Evolutionary conservation across 2,329 filamentous ascomycete species (phyloP).

Genomic region (Colletotrichum australisinense): DNA sequence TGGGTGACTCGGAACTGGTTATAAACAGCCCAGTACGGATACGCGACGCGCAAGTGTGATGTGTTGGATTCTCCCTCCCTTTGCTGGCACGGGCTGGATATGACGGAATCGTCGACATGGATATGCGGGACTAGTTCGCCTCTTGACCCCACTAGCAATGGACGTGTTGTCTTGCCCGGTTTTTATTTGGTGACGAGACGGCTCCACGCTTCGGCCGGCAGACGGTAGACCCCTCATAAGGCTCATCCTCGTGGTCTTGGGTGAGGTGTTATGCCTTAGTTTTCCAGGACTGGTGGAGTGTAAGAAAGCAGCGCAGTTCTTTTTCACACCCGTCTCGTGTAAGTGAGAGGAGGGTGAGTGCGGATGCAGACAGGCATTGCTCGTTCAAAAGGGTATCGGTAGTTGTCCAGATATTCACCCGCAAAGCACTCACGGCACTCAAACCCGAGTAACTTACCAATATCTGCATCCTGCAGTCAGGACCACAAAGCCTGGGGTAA

Average conservation of each 20-base stretch:
- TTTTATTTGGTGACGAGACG: not conserved
- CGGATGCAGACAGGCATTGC: not conserved
- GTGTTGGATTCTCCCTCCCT: conserved; percentile 3
- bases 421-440: not conserved
- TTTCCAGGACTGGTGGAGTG: not conserved
- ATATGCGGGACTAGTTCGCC: conserved; percentile 5
- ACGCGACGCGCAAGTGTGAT: conserved; percentile 13
- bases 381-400: not conserved
- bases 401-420: not conserved
- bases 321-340: not conserved
- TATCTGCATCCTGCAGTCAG: not conserved
- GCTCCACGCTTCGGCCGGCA: not conserved
- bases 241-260: not conserved
- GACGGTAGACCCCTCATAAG: not conserved
- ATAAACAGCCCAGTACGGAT: not conserved
- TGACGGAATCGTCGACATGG: conserved; percentile 28
- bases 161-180: conserved; percentile 1
- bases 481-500: conserved; percentile 11
- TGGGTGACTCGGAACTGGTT: not conserved
- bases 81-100: not conserved
- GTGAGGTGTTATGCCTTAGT: not conserved
- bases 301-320: not conserved
- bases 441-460: not conserved
- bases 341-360: too few relatives aligned
- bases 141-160: not conserved